phyloP scores from a whole-genome alignment of 345 rosid genomes.

The Eucalyptus regnans region DNA sequence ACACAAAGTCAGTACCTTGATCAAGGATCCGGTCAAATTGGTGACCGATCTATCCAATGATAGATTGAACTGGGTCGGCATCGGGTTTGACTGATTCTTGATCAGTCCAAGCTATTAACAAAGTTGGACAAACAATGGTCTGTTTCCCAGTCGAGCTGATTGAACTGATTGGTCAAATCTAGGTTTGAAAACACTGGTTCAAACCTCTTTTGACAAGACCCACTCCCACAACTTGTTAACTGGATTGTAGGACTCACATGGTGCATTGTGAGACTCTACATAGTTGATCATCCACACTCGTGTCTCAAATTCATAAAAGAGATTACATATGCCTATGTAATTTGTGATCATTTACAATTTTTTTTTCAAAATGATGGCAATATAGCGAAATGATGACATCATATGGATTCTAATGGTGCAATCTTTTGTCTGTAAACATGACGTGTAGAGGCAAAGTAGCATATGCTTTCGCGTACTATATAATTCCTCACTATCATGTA shows the following conservation, averaged over 20 bases:
- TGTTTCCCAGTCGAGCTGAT: not conserved
- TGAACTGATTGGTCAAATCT: not conserved
- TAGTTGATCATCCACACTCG: not conserved
- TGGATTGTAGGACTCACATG: not conserved
- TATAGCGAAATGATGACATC: not conserved
- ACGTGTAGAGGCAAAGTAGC: not conserved
- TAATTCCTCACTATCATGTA: not conserved
- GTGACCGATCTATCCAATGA: not conserved
- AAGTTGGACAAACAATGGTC: not conserved
- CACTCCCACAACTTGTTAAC: not conserved
- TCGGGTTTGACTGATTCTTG: not conserved
- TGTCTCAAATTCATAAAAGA: not conserved
- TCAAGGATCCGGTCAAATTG: not conserved
- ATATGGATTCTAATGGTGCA: not conserved
- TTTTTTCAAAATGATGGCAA: not conserved
- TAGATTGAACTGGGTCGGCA: not conserved
- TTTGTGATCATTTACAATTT: not conserved
- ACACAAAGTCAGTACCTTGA: not conserved
- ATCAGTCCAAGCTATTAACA: not conserved
- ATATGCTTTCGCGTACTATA: not conserved
- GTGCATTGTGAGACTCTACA: not conserved
- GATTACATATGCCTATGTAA: not conserved
- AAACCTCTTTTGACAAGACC: not conserved
- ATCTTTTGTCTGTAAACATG: not conserved
- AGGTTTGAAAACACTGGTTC: not conserved